Evolutionary conservation across 306 rosid species (phyloP).

Genomic region (Quercus berberidifolia): DNA sequence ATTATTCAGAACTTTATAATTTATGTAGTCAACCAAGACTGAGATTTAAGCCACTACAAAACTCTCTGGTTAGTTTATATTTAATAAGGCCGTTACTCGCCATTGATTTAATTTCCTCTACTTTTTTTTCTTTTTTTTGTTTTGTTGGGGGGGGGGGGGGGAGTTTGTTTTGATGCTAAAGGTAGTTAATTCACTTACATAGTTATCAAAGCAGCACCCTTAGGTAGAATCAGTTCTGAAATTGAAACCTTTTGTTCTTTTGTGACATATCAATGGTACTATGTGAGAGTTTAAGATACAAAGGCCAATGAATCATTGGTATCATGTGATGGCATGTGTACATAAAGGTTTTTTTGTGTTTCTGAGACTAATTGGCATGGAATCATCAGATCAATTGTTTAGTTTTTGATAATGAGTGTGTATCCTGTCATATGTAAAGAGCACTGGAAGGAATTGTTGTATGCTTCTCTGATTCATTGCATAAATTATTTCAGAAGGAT

Average conservation of each 20-base stretch:
- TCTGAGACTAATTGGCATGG: neutral
- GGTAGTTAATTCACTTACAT: neutral
- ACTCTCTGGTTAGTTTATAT: neutral
- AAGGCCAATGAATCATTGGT: neutral
- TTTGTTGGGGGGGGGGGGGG: neutral
- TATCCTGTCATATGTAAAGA: neutral
- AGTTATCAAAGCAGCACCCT: neutral
- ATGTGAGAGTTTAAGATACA: neutral
- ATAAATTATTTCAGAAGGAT: constrained; percentile 63
- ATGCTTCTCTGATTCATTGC: constrained; percentile 6
- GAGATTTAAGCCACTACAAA: neutral
- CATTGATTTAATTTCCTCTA: neutral
- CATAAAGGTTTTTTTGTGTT: neutral
- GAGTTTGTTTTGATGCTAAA: neutral
- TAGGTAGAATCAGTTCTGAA: neutral
- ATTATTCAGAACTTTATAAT: neutral
- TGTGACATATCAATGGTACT: neutral
- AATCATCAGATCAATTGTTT: neutral
- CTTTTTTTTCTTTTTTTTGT: neutral
- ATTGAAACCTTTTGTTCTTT: neutral
- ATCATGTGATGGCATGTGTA: neutral
- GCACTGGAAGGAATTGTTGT: neutral
- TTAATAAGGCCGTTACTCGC: neutral
- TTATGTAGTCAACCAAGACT: neutral
- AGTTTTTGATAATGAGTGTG: neutral